These are phyloP conservation scores for Brasilioporus rufonigricans DNA, from an alignment of 768 basidiomycete species.

Conservation along the genomic window DNA sequence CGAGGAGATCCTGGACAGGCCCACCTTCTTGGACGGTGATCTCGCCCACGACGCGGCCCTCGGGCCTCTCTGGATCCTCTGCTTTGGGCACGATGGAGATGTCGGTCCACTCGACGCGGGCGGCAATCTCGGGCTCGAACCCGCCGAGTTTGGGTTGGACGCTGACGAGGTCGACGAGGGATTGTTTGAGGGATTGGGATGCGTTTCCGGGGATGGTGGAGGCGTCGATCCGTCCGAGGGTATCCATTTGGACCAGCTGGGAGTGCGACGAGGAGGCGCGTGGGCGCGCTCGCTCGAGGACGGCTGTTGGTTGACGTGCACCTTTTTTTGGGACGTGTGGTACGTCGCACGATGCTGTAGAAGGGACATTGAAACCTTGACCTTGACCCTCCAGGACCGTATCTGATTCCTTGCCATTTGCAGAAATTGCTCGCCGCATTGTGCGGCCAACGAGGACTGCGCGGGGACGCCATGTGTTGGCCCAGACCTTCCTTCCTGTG, in stretches of 20 bases:
- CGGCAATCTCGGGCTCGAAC: conserved; percentile 22
- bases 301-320: no score
- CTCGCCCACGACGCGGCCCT: conserved; percentile 47
- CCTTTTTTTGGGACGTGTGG: no score
- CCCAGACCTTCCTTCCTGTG: neutral
- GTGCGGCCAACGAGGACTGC: conserved; percentile 9
- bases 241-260: no score
- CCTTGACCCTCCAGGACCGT: no score
- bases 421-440: neutral
- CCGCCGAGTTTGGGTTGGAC: conserved; percentile 9
- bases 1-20: no score
- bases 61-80: conserved; percentile 43
- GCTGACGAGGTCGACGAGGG: conserved; percentile 21
- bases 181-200: conserved; percentile 25
- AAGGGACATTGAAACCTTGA: no score
- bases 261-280: no score
- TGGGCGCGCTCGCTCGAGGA: no score
- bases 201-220: conserved; percentile 30
- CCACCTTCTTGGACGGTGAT: conserved; percentile 43
- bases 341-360: no score
- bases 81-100: conserved; percentile 41
- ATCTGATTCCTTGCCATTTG: neutral
- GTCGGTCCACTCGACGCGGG: conserved; percentile 36
- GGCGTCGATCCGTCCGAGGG: conserved; percentile 14
- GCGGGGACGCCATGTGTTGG: conserved; percentile 1